Base-by-base conservation (phyloP, 371 early-diverging fungal genomes). In the Mucor lusitanicus region DNA sequence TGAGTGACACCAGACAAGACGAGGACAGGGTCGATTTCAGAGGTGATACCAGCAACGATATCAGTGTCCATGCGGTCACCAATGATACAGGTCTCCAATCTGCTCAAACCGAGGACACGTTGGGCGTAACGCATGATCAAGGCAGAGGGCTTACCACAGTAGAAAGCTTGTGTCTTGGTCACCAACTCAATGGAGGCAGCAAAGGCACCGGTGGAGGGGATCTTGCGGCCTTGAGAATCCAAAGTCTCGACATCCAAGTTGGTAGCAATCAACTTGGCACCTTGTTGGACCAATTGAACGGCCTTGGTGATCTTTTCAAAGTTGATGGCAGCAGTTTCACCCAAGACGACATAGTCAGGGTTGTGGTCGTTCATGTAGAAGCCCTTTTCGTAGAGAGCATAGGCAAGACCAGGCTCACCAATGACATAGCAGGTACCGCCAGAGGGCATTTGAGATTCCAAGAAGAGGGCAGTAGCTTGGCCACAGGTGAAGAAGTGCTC, bases 31-130 rank as follows among this genome's bases (percentile, higher is more conserved):
- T 90, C 88, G 60, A 90, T 85, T 75, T 87, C 83, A 58, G 84
- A 81, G 56, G 72, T 79, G 62, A 85, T 81, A 73, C 87, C 87
- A 64, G 83, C 87, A 30, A 81, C 79, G 71, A 84, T 76, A 69
- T 90, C 90, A 37, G 88, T 90, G 72, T 90, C 88, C 87, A 90
- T 87, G 59, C 90, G 85, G 67, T 90, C 88, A 70, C 90, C 90
- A 70, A 90, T 83, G 55, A 90, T 88, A 75, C 88, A 88, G 2
- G 87, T 88, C 44, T 88, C 88, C 59, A 80, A 64, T 69, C 88
- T 86, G 63, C 65, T 69, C 53, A 83, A 71, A 27, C 86, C 88
- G 37, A 90, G 79, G 13, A 84, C 86, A 65, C 82, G 77, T 63
- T 84, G 84, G 25, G 88, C 90, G 71, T 83, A 88, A 65, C 87